Conservation (phyloP, 2,329 filamentous ascomycete genomes). For the Diaporthe caulivora region DNA sequence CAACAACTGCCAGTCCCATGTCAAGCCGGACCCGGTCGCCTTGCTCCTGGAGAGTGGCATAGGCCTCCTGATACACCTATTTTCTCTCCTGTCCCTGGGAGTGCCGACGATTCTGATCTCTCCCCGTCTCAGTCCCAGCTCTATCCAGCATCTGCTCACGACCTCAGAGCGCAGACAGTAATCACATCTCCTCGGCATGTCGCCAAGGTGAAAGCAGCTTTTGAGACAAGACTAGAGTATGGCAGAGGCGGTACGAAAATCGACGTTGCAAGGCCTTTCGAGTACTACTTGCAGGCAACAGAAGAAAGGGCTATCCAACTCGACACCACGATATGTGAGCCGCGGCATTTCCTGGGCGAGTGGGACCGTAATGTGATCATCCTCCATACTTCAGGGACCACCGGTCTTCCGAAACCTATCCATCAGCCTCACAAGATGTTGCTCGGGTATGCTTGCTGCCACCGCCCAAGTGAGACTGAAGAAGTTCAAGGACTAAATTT, state of each 20-base stretch:
- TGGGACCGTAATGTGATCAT: not conserved
- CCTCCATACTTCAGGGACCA: conserved; percentile 6
- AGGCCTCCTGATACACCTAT: conserved; percentile 1
- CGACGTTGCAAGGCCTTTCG: not conserved
- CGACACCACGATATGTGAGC: not conserved
- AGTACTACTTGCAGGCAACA: not conserved
- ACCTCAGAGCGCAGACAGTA: not conserved
- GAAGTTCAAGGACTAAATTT: not conserved
- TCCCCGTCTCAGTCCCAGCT: not conserved
- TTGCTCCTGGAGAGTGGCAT: conserved; percentile 5
- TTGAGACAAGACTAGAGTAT: not conserved
- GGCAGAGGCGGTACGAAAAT: not conserved
- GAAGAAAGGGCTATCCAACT: not conserved
- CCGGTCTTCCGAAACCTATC: conserved; percentile 1
- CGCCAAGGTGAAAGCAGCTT: not conserved
- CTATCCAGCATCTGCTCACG: conserved; percentile 1
- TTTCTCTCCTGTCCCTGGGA: not conserved
- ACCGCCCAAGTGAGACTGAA: not conserved
- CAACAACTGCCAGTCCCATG: not conserved
- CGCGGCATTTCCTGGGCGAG: not conserved
- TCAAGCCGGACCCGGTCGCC: not conserved
- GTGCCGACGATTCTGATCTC: not conserved
- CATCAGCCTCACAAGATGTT: conserved; percentile 6
- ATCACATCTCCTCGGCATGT: not conserved
- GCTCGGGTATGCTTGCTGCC: conserved; percentile 6